Base-by-base conservation (phyloP, 2,329 filamentous ascomycete species). In the Ascochyta koolunga region DNA sequence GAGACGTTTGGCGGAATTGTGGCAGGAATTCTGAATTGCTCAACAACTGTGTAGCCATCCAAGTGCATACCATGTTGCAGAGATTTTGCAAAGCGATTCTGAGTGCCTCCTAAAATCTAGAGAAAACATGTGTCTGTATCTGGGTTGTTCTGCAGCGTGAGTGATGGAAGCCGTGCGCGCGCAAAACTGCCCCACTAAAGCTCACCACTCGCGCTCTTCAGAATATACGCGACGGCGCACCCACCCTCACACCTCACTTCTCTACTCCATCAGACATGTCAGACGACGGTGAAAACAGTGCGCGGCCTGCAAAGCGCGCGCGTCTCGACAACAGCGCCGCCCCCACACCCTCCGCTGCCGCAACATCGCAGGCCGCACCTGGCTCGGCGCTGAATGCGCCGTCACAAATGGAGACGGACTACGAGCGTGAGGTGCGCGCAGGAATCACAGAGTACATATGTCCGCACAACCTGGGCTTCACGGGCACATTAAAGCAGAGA, bases 401-500 rank as follows among this genome's bases (percentile, higher is more conserved):
- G 3, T 56, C 53, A 21, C 46, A 50, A 19, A 60, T 62, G 37
- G 67, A 70, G 19, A 59, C 52, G 15, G 73, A 76, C 46, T 50
- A 70, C 21, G 71, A 75, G 38, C 76, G 77, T 31, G 80, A 82
- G 60, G 59, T 68, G 11, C 73, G 74, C 39, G 79, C 78, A 1
- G 88, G 88, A 24, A 90, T 91, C 60, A 83, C 82, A 8, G 80
- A 84, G 60, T 89, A 84, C 69, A 83, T 89, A 15, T 84, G 80
- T 39, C 75, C 79, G 1, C 73, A 81, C n/a, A 79, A 82, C 27
- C 74, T 79, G 50, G 84, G 86, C 1, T 90, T 90, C 61, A 73
- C 77, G 13, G 88, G 87, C 16, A 78, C 87, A 13, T 66, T 90
- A 66, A 91, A 91, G 79, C 86, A 89, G 69, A 82, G 86, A 62